Base-by-base conservation (phyloP, 1,284 basidiomycete genomes). In the Ganoderma leucocontextum region DNA sequence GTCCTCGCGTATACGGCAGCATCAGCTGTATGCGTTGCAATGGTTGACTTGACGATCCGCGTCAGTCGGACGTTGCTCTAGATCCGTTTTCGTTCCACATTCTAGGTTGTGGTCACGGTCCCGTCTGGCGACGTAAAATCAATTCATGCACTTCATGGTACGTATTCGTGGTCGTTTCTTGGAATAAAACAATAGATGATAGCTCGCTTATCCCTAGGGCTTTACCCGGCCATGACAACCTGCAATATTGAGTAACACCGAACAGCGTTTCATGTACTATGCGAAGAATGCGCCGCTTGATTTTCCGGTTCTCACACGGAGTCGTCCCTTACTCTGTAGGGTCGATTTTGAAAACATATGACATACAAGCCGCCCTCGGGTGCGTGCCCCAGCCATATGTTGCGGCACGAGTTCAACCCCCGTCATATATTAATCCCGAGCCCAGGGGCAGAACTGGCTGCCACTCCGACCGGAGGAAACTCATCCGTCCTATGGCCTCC, bases 401-500 rank as follows among this genome's bases (percentile, higher is more conserved):
- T 49, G n/a, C 17, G 47, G 47, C 47, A 22, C 47, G 9, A 49
- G 9, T 17, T 22, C n/a, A 49, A 49, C 9, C 9, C n/a, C 19
- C 19, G 7, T 12, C 52, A 53, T 53, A 53, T 53, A 29, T 29
- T 29, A 53, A 53, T 22, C 44, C 44, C 29, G 13, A 4, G 25
- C 33, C 52, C 25, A 12, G 29, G 22, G 25, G 29, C 25, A 25
- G 15, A 33, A 15, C 52, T 53, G 52, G 52, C 52, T 53, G 29
- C 52, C 52, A 13, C 25, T 33, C 15, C n/a, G 47, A 49, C 29
- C 36, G 55, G 52, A 29, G 35, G 35, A 59, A n/a, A 19, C 13
- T 59, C 33, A 5, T 59, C 7, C 58, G 12, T 39, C 12, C 57
- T 25, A 66, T 66, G 64, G 64, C 59, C 19, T 55, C 64, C n/a